Evolutionary conservation across 441 rosid genomes (phyloP).

Genomic region (Erodium trifolium): DNA sequence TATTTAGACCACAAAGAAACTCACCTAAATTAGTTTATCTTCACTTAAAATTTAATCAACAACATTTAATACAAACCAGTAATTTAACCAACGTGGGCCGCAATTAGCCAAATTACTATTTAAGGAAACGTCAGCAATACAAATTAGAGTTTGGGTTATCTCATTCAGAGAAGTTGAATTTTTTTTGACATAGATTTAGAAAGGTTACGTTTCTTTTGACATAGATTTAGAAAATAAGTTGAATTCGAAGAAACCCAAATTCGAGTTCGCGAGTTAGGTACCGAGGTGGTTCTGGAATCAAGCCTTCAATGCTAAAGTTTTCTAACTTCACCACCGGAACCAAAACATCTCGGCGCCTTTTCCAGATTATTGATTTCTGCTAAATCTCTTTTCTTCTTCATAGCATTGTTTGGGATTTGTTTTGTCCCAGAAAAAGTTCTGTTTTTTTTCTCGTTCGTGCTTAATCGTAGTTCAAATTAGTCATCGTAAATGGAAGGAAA

Average conservation of each 20-base stretch:
- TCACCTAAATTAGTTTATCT: too few relatives aligned
- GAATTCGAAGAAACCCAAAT: background rate
- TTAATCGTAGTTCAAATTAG: background rate
- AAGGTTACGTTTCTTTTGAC: too few relatives aligned
- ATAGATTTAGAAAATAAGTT: too few relatives aligned
- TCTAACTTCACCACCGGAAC: background rate
- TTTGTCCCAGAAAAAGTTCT: background rate
- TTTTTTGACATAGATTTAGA: background rate
- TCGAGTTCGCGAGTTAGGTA: background rate
- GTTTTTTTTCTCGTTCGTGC: background rate
- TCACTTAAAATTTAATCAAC: too few relatives aligned
- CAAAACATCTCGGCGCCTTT: slow-evolving; percentile 1
- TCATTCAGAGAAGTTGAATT: too few relatives aligned
- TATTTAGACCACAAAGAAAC: too few relatives aligned
- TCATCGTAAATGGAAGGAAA: slow-evolving; percentile 26
- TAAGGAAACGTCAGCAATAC: background rate
- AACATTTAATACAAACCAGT: too few relatives aligned
- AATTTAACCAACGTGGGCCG: too few relatives aligned
- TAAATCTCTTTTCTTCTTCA: background rate
- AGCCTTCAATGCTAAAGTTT: background rate
- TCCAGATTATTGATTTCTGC: background rate
- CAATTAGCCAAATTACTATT: background rate
- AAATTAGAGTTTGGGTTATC: too few relatives aligned
- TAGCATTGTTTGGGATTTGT: background rate
- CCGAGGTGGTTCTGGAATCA: slow-evolving; percentile 5